phyloP scores from a whole-genome alignment of 2,329 filamentous ascomycete genomes.

The Dendryphion nanum region DNA sequence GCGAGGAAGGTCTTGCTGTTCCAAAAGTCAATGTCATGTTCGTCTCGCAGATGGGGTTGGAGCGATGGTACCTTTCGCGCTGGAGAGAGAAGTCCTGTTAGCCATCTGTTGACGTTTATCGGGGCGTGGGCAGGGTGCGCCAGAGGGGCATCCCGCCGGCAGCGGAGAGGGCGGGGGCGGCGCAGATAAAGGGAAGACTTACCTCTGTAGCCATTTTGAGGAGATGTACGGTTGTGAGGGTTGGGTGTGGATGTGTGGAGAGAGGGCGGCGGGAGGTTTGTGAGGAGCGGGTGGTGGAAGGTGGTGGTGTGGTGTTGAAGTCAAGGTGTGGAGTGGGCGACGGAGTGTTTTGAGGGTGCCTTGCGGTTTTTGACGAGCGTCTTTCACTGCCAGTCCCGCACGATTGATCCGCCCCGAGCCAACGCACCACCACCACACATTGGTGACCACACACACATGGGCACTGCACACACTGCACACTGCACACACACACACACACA shows the following conservation, averaged over 20 bases:
- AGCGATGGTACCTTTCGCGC: constrained; percentile 49
- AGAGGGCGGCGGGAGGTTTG: constrained; percentile 14
- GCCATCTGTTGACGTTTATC: constrained; percentile 33
- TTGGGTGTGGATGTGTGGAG: too few species aligned
- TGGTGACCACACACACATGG: not conserved
- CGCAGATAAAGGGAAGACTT: constrained; percentile 37
- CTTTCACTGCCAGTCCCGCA: too few species aligned
- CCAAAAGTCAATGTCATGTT: constrained; percentile 25
- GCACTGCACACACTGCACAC: too few species aligned
- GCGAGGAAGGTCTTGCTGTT: constrained; percentile 91
- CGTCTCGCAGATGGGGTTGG: constrained; percentile 13
- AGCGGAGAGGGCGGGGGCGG: constrained; percentile 15
- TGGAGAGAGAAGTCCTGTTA: constrained; percentile 36
- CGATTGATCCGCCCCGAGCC: constrained; percentile 5
- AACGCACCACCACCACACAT: not conserved
- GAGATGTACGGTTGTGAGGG: constrained; percentile 27
- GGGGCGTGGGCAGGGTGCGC: constrained; percentile 30
- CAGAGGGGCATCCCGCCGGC: constrained; percentile 42
- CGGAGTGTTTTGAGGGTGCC: constrained; percentile 8
- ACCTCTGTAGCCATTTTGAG: constrained; percentile 63
- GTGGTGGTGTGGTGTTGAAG: constrained; percentile 14
- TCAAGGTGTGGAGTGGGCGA: constrained; percentile 4
- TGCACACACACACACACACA: too few species aligned
- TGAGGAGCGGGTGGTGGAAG: constrained; percentile 5
- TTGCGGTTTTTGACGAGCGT: constrained; percentile 12